Percentiles rank a stretch among this genome's conserved stretches.
These are phyloP conservation scores for Groenewaldozyma sp. DNA, from an alignment of 1,139 yeast species.

Conservation along the genomic window DNA sequence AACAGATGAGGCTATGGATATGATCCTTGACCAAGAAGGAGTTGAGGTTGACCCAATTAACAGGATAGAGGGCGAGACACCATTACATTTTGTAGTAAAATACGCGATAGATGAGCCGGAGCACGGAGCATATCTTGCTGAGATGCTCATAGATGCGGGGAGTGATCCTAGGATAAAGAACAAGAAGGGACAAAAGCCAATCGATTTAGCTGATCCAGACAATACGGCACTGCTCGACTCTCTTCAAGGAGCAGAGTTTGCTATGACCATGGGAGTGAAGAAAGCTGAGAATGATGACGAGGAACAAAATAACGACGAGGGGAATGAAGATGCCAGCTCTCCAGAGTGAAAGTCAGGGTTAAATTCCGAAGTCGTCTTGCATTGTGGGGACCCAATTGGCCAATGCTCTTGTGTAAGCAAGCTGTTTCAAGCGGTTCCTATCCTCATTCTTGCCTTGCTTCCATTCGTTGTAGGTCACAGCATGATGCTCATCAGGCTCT, in stretches of 20 bases:
- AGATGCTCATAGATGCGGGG: conserved; percentile 84
- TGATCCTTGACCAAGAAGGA: conserved; percentile 76
- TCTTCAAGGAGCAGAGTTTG: conserved; percentile 77
- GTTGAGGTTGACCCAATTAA: conserved; percentile 81
- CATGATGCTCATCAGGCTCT: neutral
- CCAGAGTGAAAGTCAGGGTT: conserved; percentile 1
- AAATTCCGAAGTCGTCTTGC: conserved; percentile 22
- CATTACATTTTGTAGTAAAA: conserved; percentile 76
- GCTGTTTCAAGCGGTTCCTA: conserved; percentile 17
- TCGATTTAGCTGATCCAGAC: conserved; percentile 50
- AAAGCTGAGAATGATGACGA: conserved; percentile 22
- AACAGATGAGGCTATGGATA: conserved; percentile 60
- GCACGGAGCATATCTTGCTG: conserved; percentile 70
- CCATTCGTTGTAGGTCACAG: conserved; percentile 11
- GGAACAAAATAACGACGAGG: conserved; percentile 15
- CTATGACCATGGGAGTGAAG: conserved; percentile 33
- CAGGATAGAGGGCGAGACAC: conserved; percentile 70
- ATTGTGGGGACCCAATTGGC: conserved; percentile 24
- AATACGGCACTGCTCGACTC: conserved; percentile 48
- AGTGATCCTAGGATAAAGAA: conserved; percentile 64
- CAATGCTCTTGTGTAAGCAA: conserved; percentile 16
- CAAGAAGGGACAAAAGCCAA: conserved; percentile 59
- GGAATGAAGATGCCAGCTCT: conserved; percentile 7
- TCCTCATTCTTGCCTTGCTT: conserved; percentile 8
- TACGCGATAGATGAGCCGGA: conserved; percentile 74